Base-by-base conservation (phyloP, 2,329 filamentous ascomycete genomes). In the Aspergillus eucalypticola region DNA sequence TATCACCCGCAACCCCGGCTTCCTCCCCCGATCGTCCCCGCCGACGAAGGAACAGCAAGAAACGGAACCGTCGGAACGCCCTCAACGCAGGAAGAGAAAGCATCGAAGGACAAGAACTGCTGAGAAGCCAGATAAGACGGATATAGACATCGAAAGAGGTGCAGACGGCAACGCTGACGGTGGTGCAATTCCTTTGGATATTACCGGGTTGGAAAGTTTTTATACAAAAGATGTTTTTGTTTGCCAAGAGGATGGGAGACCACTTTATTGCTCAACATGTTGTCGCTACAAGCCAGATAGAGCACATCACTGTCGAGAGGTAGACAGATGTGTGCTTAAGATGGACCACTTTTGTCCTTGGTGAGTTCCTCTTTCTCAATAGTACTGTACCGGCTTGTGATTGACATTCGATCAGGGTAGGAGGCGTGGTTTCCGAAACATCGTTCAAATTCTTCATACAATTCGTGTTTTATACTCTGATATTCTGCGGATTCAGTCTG, bases 281-380 rank as follows among this genome's bases (percentile, higher is more conserved):
- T 85, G 85, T 58, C 91, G 89, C 65, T 96, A 90, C 86, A 98
- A 97, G 75, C 88, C 90, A 0, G 94, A 97, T 70, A 85, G 94
- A 3, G 85, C 90, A 2, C 92, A 96, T 73, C 94, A 98, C 75
- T 96, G 90, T 70, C 88, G 88, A 55, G 91, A 96, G 71, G 80
- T 95, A 11, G 86, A 86, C 53, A 84, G 92, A 46, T 98, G 94
- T 71, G 90, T 96, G 21, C 80, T 84, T 42, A 95, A 95, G 70
- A 95, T 97, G 90, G 94, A 98, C 64, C 94, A 98, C 72, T 95
- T 93, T 69, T 99, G 95, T 71, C 95, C 94, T 0, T 98, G 88
- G 86, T 83, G 74, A 69, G 64, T 55, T 29, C 3, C 17, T 35
- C 3, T 6, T 25, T 6, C 50, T 7, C 10, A 19, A 11, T 23